Evolutionary conservation across 2,329 filamentous ascomycete genomes (phyloP), one percentile per base, ranked within the genome.

Genomic region (Aspergillus melleus): DNA sequence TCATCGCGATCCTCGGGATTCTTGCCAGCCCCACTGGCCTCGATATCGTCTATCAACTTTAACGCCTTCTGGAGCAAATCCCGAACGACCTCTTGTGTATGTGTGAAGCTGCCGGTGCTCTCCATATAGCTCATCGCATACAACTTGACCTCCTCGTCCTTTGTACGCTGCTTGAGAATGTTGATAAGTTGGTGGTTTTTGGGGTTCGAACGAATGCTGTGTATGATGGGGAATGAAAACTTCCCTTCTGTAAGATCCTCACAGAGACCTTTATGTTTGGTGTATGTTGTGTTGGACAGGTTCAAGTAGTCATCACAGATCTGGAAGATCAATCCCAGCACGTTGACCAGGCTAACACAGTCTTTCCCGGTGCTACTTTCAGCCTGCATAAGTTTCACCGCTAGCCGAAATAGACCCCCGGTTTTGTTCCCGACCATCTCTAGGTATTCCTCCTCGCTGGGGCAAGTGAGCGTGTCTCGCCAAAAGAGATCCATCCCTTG

Each of bases 231-330:
- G 74, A 97, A 97, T 26, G 90, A 94, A 80, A 97, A 97, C 82
- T 98, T 98, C 64, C 94, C 94, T 79, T 98, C 95, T 1, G 92
- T 97, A 68, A 98, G 79, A 77, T 98, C 95, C 80, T 98, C 94
- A 76, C 91, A 96, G 67, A 96, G 85, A 53, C 94, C 95, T 80
- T 98, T 98, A 76, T 96, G 94, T 64, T 89, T 82, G 42, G 88
- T 88, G 81, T 97, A 97, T 70, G 88, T 83, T n/a, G 79, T 80
- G 57, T 71, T 75, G 30, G 84, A 85, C 49, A 99, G 86, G 75
- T 98, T 98, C 76, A 92, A 87, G 79, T 96, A 96, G 83, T 99
- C 95, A 80, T 81, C 79, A 62, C 79, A 79, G 57, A 81, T 79
- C 60, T 81, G 79, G 60, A 80, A 80, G 39, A 79, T 75, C 24